phyloP scores from a whole-genome alignment of 2,329 filamentous ascomycete genomes.

The Ceratocystis destructans region DNA sequence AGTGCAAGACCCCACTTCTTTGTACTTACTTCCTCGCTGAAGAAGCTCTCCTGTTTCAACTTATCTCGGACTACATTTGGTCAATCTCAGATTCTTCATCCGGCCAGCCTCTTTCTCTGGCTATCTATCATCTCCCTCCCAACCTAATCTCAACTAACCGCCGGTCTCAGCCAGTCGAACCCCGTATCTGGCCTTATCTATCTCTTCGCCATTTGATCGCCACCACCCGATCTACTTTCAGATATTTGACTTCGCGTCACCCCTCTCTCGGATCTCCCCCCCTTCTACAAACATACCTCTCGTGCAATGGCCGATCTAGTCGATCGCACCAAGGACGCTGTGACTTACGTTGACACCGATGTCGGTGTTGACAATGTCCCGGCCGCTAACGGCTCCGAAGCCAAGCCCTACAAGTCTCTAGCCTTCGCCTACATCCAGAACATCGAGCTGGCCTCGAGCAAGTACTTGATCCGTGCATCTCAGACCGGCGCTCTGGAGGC shows the following conservation, averaged over 20 bases:
- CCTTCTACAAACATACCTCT: background rate
- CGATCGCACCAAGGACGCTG: slow-evolving; percentile 35
- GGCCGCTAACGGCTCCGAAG: slow-evolving; percentile 52
- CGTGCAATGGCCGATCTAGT: slow-evolving; percentile 36
- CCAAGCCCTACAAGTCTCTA: slow-evolving; percentile 68
- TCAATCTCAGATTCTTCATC: background rate
- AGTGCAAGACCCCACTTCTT: background rate
- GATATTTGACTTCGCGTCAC: background rate
- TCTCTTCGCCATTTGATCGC: too few relatives aligned
- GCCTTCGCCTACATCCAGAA: slow-evolving; percentile 63
- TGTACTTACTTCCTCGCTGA: background rate
- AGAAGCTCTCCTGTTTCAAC: background rate
- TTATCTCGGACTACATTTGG: background rate
- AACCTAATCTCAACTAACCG: too few relatives aligned
- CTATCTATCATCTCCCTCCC: background rate
- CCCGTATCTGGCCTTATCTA: too few relatives aligned
- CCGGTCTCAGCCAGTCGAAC: too few relatives aligned
- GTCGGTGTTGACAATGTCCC: slow-evolving; percentile 54
- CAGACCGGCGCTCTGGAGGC: slow-evolving; percentile 45
- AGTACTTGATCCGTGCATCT: slow-evolving; percentile 57
- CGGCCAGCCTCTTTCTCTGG: background rate
- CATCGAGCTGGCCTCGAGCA: slow-evolving; percentile 38
- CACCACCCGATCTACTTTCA: background rate
- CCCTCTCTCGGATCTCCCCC: background rate
- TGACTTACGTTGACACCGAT: slow-evolving; percentile 68